Evolutionary conservation across 208 protist genomes (phyloP), one percentile per base, ranked within the genome.

Genomic region (Crithidia acanthocephali): DNA sequence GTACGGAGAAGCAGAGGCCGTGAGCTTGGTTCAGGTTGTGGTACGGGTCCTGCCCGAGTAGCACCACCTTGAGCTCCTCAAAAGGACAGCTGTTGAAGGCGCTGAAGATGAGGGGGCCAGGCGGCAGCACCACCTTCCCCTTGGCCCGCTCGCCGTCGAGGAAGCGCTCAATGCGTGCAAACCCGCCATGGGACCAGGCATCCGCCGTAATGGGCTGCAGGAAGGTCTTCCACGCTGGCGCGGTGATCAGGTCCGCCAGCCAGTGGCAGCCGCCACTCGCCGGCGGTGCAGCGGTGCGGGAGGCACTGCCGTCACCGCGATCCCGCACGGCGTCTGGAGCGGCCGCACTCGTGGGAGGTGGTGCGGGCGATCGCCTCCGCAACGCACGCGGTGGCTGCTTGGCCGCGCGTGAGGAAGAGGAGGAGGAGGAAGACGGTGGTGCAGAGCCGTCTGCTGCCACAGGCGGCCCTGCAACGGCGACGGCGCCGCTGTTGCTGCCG

Each of bases 21-120:
- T 99, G 97, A 0, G 98, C 98, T 74, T 99, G 98, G 35, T 94
- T 89, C 55, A 88, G 67, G 37, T 91, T 78, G 67, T 97, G 94
- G 76, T 99, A 99, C 10, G 98, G 98, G 79, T 99, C 98, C 76
- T 99, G 98, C 16, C 98, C 98, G 5, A 99, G 68, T 45, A 99
- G 87, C 5, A 99, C 95, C 35, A 99, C 98, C 70, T 98, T 97
- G 1, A 99, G 70, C 13, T 78, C 52, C 0, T 84, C 72, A 27
- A 98, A 91, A n/a, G 97, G 94, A n/a, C 87, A 90, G 44, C 84
- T 77, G 74, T 98, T 95, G 66, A 99, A 95, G 25, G 93, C 89
- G 47, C 81, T 81, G 72, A 99, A 99, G 67, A 98, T 93, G 22
- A 92, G 44, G 16, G 81, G 66, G 0, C 69, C 55, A 0, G 92